Evolutionary conservation across 148 eudicot species (phyloP), one percentile per base, ranked within the genome.

Genomic region (Amaranthus cruentus): DNA sequence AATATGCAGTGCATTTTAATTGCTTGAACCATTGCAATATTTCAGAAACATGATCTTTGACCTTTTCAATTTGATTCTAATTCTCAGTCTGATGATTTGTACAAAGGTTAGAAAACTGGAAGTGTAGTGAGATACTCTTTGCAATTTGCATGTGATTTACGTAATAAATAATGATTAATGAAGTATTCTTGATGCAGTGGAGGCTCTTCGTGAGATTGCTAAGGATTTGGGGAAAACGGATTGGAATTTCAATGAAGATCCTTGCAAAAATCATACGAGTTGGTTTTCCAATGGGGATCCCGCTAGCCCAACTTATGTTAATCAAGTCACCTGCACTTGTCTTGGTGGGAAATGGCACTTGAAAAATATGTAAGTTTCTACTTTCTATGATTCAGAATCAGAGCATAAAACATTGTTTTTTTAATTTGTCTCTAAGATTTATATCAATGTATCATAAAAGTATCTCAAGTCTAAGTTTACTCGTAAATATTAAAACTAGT

Each of bases 211-310:
- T 21, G 82, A 82, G 43, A 82, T 82, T 14, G 82, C 85, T 10
- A 68, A 75, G 52, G 82, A 78, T 65, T n/a, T 82, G 71, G 76
- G 79, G 49, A 82, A 82, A 68, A 71, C 47, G 7, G 77, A 82
- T 59, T 82, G 85, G 85, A 75, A 79, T n/a, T 82, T 79, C 67
- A 58, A 72, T 2, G 77, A 78, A 62, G 81, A 78, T 76, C 85
- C 85, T 62, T 82, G 85, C 77, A 75, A 60, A 59, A 79, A 43
- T 65, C 13, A 50, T 47, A 60, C 74, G 21, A 82, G 80, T 64
- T 82, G 85, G 85, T 66, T 74, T 63, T 46, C 80, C 47, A 52
- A 14, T n/a, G 14, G 77, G 10, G 64, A 47, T 14, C 52, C 52
- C 11, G 62, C 70, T 38, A 72, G 47, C 21, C 77, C 55, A 55